phyloP scores from a whole-genome alignment of 805 yeast genomes.

The Isabelozyma heimii region DNA sequence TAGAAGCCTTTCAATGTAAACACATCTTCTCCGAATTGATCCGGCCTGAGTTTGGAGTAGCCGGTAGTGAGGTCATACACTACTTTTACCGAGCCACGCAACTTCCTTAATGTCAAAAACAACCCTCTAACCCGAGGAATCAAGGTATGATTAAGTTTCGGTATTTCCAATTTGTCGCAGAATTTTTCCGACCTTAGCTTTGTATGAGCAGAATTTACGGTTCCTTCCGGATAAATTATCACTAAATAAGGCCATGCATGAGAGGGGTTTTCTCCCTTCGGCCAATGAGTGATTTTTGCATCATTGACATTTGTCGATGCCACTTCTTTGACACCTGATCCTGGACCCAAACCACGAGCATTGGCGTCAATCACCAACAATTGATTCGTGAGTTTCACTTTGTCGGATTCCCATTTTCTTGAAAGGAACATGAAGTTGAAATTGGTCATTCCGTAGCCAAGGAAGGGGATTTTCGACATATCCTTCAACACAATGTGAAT shows the following conservation, averaged over 20 bases:
- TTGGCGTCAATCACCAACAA: conserved; percentile 59
- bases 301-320: conserved; percentile 23
- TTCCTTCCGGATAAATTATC: conserved; percentile 91
- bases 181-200: conserved; percentile 53
- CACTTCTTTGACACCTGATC: conserved; percentile 38
- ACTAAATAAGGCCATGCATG: conserved; percentile 53
- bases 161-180: conserved; percentile 49
- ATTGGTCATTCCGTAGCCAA: conserved; percentile 84
- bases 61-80: conserved; percentile 84
- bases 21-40: conserved; percentile 73
- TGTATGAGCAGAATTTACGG: conserved; percentile 73
- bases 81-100: conserved; percentile 50
- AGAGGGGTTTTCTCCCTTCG: conserved; percentile 20
- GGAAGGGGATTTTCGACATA: conserved; percentile 68
- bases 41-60: conserved; percentile 64
- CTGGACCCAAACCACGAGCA: conserved; percentile 55
- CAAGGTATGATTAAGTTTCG: conserved; percentile 59
- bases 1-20: conserved; percentile 66
- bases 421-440: conserved; percentile 77
- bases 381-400: conserved; percentile 51
- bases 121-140: conserved; percentile 86
- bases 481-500: conserved; percentile 77
- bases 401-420: conserved; percentile 84
- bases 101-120: conserved; percentile 57
- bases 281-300: conserved; percentile 23